Conservation (phyloP, 768 basidiomycete genomes). For the Auricularia sp. region DNA sequence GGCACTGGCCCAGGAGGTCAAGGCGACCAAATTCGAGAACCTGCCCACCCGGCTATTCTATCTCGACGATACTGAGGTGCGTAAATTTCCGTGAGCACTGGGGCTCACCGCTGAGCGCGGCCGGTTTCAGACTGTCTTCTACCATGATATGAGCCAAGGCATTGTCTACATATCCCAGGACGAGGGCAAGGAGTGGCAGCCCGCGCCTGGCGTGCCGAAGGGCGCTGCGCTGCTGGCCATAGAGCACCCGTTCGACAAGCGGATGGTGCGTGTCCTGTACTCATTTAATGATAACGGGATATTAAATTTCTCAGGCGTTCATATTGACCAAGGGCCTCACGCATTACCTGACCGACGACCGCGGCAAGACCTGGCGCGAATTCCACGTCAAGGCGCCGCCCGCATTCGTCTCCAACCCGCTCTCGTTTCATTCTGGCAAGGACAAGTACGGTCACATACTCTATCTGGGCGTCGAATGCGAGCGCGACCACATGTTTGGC, state of each 20-base stretch:
- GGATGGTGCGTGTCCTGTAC: conserved; percentile 40
- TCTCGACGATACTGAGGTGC: conserved; percentile 84
- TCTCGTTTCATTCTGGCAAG: conserved; percentile 81
- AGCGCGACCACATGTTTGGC: conserved; percentile 26
- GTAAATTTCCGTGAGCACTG: background rate
- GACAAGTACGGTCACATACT: conserved; percentile 63
- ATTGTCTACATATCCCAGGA: conserved; percentile 71
- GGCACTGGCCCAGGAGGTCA: too few relatives aligned
- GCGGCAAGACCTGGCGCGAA: conserved; percentile 77
- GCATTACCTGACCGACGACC: conserved; percentile 84
- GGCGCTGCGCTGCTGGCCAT: conserved; percentile 65
- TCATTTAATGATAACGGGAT: background rate
- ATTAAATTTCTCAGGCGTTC: conserved; percentile 54
- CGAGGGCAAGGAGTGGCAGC: conserved; percentile 72
- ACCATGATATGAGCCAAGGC: conserved; percentile 63
- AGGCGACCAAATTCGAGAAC: conserved; percentile 41
- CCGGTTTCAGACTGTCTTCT: conserved; percentile 50
- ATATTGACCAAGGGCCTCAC: conserved; percentile 61
- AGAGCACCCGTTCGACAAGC: conserved; percentile 78
- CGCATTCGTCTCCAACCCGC: conserved; percentile 47
- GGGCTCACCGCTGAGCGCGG: background rate
- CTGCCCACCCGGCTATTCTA: conserved; percentile 73
- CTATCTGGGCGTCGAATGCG: conserved; percentile 67
- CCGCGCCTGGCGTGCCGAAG: conserved; percentile 35
- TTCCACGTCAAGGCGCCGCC: conserved; percentile 62